Conservation (phyloP, 495 filamentous ascomycete genomes). For the Aspergillus panamensis region DNA sequence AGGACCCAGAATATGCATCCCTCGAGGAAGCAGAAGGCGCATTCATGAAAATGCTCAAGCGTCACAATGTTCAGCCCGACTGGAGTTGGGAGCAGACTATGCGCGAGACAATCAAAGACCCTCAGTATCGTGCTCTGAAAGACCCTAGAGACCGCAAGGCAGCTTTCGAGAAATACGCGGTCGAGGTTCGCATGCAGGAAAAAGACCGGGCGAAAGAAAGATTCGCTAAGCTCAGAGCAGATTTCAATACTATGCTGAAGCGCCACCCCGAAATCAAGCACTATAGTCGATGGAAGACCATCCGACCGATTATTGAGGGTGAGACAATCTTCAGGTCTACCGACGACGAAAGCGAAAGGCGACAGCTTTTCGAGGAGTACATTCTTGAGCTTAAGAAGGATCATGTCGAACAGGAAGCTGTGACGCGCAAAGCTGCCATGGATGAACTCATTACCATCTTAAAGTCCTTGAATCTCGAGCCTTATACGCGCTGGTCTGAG, state of each 20-base stretch:
- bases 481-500: constrained; percentile 93
- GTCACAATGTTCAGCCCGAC: constrained; percentile 79
- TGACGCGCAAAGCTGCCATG: constrained; percentile 74
- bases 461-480: constrained; percentile 81
- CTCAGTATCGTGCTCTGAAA: constrained; percentile 89
- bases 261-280: constrained; percentile 97
- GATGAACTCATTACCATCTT: constrained; percentile 77
- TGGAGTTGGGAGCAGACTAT: constrained; percentile 93
- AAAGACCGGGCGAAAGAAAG: constrained; percentile 94
- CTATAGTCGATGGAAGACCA: constrained; percentile 97
- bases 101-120: constrained; percentile 84
- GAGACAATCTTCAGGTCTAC: constrained; percentile 94
- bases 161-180: constrained; percentile 93
- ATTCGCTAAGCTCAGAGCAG: constrained; percentile 84
- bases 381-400: constrained; percentile 75
- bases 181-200: constrained; percentile 87
- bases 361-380: constrained; percentile 93
- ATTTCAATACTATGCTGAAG: constrained; percentile 94
- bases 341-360: constrained; percentile 81
- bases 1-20: constrained; percentile 79
- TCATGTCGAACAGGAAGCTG: constrained; percentile 68
- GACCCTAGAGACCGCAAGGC: constrained; percentile 89
- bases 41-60: constrained; percentile 85
- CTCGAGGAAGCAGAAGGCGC: constrained; percentile 91
- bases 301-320: constrained; percentile 88